Base-by-base conservation (phyloP, 768 basidiomycete genomes). In the Tephrocybe sp. region DNA sequence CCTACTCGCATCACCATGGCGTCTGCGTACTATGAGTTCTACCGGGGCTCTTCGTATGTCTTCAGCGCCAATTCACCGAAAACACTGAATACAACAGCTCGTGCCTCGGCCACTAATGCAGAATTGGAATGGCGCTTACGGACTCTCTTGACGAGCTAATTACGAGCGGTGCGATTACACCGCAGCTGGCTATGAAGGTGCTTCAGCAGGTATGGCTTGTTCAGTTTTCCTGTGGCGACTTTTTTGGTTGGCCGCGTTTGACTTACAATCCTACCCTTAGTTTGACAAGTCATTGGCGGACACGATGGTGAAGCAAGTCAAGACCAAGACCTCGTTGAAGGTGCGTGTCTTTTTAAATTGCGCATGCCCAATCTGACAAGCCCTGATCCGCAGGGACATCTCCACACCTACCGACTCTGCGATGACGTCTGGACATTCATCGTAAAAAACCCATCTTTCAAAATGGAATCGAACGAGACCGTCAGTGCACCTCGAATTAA, bases 381-480 rank as follows among this genome's bases (percentile, higher is more conserved):
- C 1, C 18, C 4, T 50, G 36, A 47, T 43, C 11, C 19, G 16
- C 33, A 91, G 91, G 95, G 93, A 15, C 89, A 94, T 64, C 70
- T 98, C 47, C 82, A 88, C 57, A 97, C 93, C 2, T 99, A 97
- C 67, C 83, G 91, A 7, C 77, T 92, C 3, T 92, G 91, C 66
- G 93, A 95, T 70, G 94, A 94, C 63, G 95, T 98, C 41, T 98
- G 97, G 97, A 98, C 95, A 45, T 99, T 98, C 68, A 90, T 95
- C 54, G 89, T 97, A 43, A 91, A 93, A 67, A 85, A 94, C 58
- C 88, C 94, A 24, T 72, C 73, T 18, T 95, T 99, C 72, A 97
- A 97, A 71, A 93, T 98, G 87, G 97, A 99, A 68, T 81, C 84
- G 56, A 89, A 88, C 65, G 86, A 91, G 62, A 72, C 83, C 64